Evolutionary conservation across 768 basidiomycete genomes (phyloP), one percentile per base, ranked within the genome.

Genomic region (Hypsizygus marmoreus): DNA sequence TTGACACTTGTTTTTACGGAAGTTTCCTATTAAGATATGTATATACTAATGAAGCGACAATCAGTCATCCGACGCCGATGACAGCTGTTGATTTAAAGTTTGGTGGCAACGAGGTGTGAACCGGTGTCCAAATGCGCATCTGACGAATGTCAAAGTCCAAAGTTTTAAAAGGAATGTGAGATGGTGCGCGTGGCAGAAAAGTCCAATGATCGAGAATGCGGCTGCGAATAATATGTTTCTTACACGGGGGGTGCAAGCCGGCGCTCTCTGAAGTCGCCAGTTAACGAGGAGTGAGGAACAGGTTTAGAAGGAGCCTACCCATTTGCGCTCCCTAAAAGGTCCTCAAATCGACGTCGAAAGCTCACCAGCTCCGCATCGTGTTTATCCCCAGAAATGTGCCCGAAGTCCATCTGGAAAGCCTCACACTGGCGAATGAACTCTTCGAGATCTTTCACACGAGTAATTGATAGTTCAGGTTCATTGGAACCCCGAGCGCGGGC

Each of bases 401-500:
- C 86, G 42, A 75, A 59, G 52, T 88, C 87, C 57, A 86, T 66
- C 40, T 72, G 55, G 53, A 83, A 85, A 2, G 79, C 77, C 33
- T 73, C 57, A 28, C 73, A 71, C 51, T 87, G 82, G 20, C 87
- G 81, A 19, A 88, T 66, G 53, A 81, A 90, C 16, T 81, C 75
- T 17, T 86, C 81, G 1, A 89, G 70, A 46, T 84, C 82, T 50
- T 82, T 80, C 4, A 70, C 71, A 9, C 79, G 76, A 3, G 67
- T 59, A 23, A 73, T 69, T 0, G 84, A 85, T n/a, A 74, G 40
- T 49, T 88, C 84, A 2, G 88, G 88, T 53, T 89, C 87, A 28
- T 78, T 77, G 0, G 84, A 81, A 9, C 86, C 84, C 20, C 86
- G 79, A 19, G 77, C 73, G 10, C 82, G 79, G 3, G 87, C 88